phyloP scores from a whole-genome alignment of 1,139 yeast species.

The Geotrichum klebahnii region DNA sequence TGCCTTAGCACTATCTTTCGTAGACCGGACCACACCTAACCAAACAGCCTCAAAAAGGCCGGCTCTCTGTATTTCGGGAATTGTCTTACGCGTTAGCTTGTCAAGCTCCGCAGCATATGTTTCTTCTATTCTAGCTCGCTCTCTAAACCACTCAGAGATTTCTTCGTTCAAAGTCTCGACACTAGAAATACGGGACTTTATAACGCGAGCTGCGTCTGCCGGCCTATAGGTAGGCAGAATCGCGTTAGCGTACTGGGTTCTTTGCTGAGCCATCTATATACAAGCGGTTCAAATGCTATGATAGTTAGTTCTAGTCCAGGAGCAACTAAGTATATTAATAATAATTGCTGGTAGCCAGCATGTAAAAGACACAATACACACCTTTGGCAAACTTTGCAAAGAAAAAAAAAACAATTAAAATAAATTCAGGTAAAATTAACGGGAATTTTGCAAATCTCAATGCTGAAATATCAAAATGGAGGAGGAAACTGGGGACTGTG shows the following conservation, averaged over 20 bases:
- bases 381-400: too few relatives aligned
- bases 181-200: slow-evolving; percentile 35
- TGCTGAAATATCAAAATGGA: too few relatives aligned
- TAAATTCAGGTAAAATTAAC: too few relatives aligned
- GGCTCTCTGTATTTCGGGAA: slow-evolving; percentile 16
- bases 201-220: slow-evolving; percentile 33
- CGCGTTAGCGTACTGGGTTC: slow-evolving; percentile 37
- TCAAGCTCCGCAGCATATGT: slow-evolving; percentile 39
- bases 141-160: slow-evolving; percentile 41
- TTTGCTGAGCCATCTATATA: slow-evolving; percentile 19
- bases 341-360: too few relatives aligned
- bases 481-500: too few relatives aligned
- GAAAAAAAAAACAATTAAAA: too few relatives aligned
- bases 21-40: slow-evolving; percentile 30
- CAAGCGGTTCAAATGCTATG: too few relatives aligned
- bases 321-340: too few relatives aligned
- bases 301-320: too few relatives aligned
- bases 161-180: slow-evolving; percentile 35
- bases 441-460: too few relatives aligned
- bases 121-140: slow-evolving; percentile 38
- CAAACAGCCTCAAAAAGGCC: slow-evolving; percentile 29
- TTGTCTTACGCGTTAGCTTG: slow-evolving; percentile 27
- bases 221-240: slow-evolving; percentile 34
- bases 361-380: too few relatives aligned
- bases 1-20: slow-evolving; percentile 34